Evolutionary conservation across 2,329 filamentous ascomycete species (phyloP), one percentile per base, ranked within the genome.

Genomic region (Beauveria rudraprayagi): DNA sequence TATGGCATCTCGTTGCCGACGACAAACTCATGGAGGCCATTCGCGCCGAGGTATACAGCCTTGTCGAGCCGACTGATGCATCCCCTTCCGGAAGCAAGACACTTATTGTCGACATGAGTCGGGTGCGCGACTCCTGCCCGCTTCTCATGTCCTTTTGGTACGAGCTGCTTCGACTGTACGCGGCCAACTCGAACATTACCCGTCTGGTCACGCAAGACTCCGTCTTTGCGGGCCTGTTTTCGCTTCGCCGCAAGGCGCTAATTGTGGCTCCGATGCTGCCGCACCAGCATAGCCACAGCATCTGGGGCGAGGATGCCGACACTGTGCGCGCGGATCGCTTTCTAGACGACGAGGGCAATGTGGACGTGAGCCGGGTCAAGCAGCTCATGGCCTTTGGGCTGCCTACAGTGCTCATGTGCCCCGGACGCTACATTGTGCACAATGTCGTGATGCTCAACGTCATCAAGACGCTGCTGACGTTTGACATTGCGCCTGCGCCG

Each of bases 111-210:
- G 57, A 60, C 50, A 53, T 60, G 5, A 54, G 57, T 41, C 50
- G 37, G 40, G 57, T 60, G 40, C 57, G 57, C 41, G 57, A 60
- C 11, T 46, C 48, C 8, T 60, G 57, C 37, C 57, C 57, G 57
- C 50, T 60, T 10, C 57, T 60, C 48, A 60, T 60, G 57, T 60
- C 57, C 8, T 46, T 53, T n/a, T 60, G 57, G 50, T 60, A 60
- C 50, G 57, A 60, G 41, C 41, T 60, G 50, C 57, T 60, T n/a
- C 57, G 57, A 7, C 7, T 60, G 11, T 60, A 60, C 40, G 57
- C 57, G 1, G 57, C 57, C 50, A 60, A 60, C 50, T 60, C 57
- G 3, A 60, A 60, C 50, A 22, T 60, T 8, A 60, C 57, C 7
- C 57, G 57, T 3, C 28, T 60, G 14, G 57, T 60, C 5, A 53